Conservation (phyloP, 495 filamentous ascomycete genomes). For the Beverwykella pulmonaria region DNA sequence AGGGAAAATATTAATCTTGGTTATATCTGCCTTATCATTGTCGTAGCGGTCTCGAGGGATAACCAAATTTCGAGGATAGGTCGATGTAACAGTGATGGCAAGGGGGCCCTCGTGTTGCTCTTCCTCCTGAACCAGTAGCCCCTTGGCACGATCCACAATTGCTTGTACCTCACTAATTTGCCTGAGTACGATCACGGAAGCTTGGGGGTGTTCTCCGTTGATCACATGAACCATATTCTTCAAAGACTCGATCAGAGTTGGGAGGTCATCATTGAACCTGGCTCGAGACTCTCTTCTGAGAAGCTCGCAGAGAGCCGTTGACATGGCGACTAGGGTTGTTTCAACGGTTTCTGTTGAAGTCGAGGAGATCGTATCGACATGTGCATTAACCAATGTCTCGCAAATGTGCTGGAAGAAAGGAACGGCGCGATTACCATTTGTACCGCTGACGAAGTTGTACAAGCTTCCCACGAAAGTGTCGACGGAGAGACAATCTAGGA, state of each 20-base stretch:
- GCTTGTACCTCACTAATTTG: slow-evolving; percentile 5
- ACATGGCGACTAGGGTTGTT: slow-evolving; percentile 2
- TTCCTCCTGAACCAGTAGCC: slow-evolving; percentile 3
- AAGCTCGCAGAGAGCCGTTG: slow-evolving; percentile 4
- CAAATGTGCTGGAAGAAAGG: slow-evolving; percentile 16
- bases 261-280: slow-evolving; percentile 14
- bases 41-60: slow-evolving; percentile 61
- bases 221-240: slow-evolving; percentile 6
- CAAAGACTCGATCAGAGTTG: not conserved
- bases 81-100: not conserved
- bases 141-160: slow-evolving; percentile 6
- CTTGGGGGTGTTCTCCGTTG: not conserved
- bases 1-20: slow-evolving; percentile 63
- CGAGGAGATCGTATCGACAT: not conserved
- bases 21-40: slow-evolving; percentile 65
- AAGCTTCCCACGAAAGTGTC: slow-evolving; percentile 7
- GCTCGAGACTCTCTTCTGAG: slow-evolving; percentile 9
- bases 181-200: not conserved
- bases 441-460: slow-evolving; percentile 13
- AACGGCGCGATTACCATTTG: slow-evolving; percentile 12
- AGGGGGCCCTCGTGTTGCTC: not conserved
- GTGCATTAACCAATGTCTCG: slow-evolving; percentile 5
- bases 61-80: not conserved
- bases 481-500: slow-evolving; percentile 17
- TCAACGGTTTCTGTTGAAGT: not conserved